phyloP scores from a whole-genome alignment of 1,284 basidiomycete species.

The Boletus albobrunnescens region DNA sequence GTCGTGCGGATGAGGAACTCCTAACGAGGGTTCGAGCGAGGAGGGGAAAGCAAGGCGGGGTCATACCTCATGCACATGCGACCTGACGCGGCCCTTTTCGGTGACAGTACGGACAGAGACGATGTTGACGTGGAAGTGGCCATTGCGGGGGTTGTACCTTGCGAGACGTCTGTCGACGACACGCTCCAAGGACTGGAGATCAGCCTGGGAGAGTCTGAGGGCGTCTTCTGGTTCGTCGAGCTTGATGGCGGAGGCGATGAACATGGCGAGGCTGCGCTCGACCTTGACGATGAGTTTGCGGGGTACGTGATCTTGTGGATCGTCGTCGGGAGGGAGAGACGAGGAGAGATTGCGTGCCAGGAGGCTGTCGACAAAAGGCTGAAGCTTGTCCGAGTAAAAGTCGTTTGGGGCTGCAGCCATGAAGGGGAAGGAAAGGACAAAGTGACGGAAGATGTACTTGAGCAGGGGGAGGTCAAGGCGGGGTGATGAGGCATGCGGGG shows the following conservation, averaged over 20 bases:
- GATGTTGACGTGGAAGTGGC: slow-evolving; percentile 84
- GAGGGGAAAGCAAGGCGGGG: slow-evolving; percentile 6
- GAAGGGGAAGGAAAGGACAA: slow-evolving; percentile 91
- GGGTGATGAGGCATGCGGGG: slow-evolving; percentile 54
- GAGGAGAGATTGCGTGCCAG: slow-evolving; percentile 75
- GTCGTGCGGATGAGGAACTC: slow-evolving; percentile 94
- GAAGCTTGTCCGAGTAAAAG: slow-evolving; percentile 90
- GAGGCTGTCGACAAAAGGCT: slow-evolving; percentile 84
- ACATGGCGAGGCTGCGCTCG: slow-evolving; percentile 79
- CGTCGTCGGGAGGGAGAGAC: slow-evolving; percentile 44
- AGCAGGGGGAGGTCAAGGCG: slow-evolving; percentile 79
- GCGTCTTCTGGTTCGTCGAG: slow-evolving; percentile 81
- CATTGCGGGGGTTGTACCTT: slow-evolving; percentile 41
- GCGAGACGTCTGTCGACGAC: slow-evolving; percentile 60
- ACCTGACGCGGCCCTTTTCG: slow-evolving; percentile 81
- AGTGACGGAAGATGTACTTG: slow-evolving; percentile 85
- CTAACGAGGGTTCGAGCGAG: slow-evolving; percentile 37
- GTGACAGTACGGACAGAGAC: slow-evolving; percentile 77
- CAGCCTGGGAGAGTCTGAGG: slow-evolving; percentile 78
- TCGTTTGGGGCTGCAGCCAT: slow-evolving; percentile 79
- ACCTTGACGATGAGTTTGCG: slow-evolving; percentile 67
- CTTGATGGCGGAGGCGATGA: slow-evolving; percentile 80
- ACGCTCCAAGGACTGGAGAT: slow-evolving; percentile 72
- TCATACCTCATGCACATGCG: slow-evolving; percentile 77
- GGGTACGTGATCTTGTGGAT: slow-evolving; percentile 46